Base-by-base conservation (phyloP, 2,329 filamentous ascomycete species). In the Alternaria sp. region DNA sequence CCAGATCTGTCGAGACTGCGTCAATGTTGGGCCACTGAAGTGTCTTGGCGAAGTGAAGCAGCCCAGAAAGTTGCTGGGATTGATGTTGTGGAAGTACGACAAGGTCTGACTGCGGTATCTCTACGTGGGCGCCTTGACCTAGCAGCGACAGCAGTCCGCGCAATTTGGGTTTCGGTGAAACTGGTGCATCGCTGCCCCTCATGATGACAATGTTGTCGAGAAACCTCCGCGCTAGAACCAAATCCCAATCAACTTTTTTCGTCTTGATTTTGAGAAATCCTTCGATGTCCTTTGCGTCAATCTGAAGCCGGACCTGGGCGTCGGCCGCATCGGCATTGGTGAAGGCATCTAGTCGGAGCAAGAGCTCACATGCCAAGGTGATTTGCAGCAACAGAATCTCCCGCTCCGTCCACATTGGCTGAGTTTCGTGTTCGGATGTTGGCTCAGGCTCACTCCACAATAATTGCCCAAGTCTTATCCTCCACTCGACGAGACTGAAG, bases 401-500 rank as follows among this genome's bases (percentile, higher is more conserved):
- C 49, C 84, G 80, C 62, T 86, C 83, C 32, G 71, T 74, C 65
- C 75, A 78, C 12, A 76, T 36, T 11, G 65, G 65, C 11, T 56
- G 56, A 2, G 64, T n/a, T 3, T 71, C 61, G 57, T 74, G 49
- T 57, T 77, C 63, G 60, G 60, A 40, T 12, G 59, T 41, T 7
- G 65, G 34, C 16, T 76, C 71, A 9, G 64, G 62, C 40, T 76
- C 72, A 16, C 85, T 88, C 90, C 90, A 93, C 2, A 93, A 78
- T 43, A 92, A 84, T 76, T 92, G 90, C 7, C 90, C 90, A 1
- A 93, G 81, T 12, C 89, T 84, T 59, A 93, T 90, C 38, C 90
- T 85, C 90, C 90, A 92, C 73, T 92, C 90, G 7, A 92, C 88
- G 32, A 89, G 84, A 20, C 89, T 90, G 66, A 93, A 90, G 76